phyloP scores from a whole-genome alignment of 176 grass and related monocot species.

The Oryza punctata region DNA sequence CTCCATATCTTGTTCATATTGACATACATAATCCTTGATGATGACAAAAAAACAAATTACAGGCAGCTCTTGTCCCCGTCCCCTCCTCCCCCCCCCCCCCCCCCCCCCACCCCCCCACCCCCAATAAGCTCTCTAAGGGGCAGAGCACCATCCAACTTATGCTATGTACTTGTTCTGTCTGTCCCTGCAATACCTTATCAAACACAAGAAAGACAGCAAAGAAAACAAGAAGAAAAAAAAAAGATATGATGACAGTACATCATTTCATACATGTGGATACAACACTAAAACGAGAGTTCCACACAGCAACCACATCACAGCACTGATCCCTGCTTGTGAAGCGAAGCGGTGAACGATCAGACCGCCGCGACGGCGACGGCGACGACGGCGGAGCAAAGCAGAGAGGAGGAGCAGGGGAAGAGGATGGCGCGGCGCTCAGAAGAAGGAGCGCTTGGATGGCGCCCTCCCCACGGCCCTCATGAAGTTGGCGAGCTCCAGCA shows the following conservation, averaged over 20 bases:
- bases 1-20: constrained; percentile 46
- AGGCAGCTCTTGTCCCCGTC: constrained; percentile 31
- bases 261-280: constrained; percentile 48
- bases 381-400: background rate
- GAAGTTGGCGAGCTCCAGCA: constrained; percentile 83
- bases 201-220: constrained; percentile 6
- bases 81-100: too few species aligned
- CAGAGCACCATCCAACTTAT: constrained; percentile 44
- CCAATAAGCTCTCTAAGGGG: constrained; percentile 3
- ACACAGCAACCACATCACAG: constrained; percentile 42
- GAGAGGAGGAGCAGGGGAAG: background rate
- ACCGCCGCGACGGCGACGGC: background rate
- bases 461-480: constrained; percentile 92
- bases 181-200: constrained; percentile 40
- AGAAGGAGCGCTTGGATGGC: constrained; percentile 89
- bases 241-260: constrained; percentile 4
- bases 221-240: too few species aligned
- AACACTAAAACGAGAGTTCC: constrained; percentile 71
- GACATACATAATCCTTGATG: constrained; percentile 38
- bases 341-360: constrained; percentile 51
- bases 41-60: constrained; percentile 37
- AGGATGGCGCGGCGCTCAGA: constrained; percentile 33
- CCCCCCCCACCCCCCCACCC: too few species aligned
- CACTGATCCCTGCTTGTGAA: constrained; percentile 26
- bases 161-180: constrained; percentile 26